phyloP scores from a whole-genome alignment of 768 basidiomycete genomes.

The Termitomyces sp. region DNA sequence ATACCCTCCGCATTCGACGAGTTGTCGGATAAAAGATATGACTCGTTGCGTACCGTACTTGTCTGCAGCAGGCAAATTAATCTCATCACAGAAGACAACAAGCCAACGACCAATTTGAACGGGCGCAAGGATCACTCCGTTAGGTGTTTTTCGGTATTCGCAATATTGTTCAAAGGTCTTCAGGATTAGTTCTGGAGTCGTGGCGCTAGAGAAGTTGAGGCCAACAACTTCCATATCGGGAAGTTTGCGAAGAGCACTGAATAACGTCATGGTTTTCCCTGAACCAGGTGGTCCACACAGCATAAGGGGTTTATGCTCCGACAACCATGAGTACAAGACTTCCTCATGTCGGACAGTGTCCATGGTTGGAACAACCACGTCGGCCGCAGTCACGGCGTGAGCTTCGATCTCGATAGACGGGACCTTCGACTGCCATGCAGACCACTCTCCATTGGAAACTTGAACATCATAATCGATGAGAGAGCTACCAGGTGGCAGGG shows the following conservation, averaged over 20 bases:
- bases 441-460: constrained; percentile 81
- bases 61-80: constrained; percentile 94
- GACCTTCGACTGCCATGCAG: constrained; percentile 86
- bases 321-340: constrained; percentile 97
- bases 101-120: constrained; percentile 96
- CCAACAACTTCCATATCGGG: constrained; percentile 99
- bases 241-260: constrained; percentile 94
- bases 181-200: constrained; percentile 94
- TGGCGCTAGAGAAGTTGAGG: constrained; percentile 98
- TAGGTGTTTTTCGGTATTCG: constrained; percentile 97
- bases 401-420: constrained; percentile 96
- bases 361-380: constrained; percentile 96
- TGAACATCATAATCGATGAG: constrained; percentile 96
- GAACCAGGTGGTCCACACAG: constrained; percentile 99
- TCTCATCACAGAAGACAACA: constrained; percentile 99
- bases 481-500: constrained; percentile 67
- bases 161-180: constrained; percentile 99
- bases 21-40: constrained; percentile 96
- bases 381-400: constrained; percentile 91
- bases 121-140: constrained; percentile 93
- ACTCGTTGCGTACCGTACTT: constrained; percentile 98
- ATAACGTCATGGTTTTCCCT: constrained; percentile 99
- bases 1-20: constrained; percentile 92
- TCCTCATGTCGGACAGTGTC: constrained; percentile 99
- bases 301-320: constrained; percentile 97